These are phyloP conservation scores for Gossypium rotundifolium DNA, from an alignment of 345 rosid genomes.

Conservation along the genomic window DNA sequence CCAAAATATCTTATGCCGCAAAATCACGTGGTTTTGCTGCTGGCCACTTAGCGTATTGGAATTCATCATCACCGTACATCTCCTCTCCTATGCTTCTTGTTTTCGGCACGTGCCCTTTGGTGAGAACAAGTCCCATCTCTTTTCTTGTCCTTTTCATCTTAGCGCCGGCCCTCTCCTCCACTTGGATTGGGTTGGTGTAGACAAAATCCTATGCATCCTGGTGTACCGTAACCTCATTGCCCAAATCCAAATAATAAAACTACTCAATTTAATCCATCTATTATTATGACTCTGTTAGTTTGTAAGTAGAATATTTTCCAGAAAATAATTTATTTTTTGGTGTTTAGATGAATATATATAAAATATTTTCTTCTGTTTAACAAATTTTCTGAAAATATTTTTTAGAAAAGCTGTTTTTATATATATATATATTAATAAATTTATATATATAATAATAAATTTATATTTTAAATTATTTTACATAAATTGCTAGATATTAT, in stretches of 20 bases:
- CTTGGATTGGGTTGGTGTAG: neutral
- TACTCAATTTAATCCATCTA: too few species aligned
- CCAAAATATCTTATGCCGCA: neutral
- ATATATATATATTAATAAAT: too few species aligned
- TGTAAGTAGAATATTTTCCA: too few species aligned
- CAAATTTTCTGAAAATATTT: too few species aligned
- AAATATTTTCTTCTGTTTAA: too few species aligned
- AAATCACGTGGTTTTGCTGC: neutral
- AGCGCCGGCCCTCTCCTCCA: conserved; percentile 2
- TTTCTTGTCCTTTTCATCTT: neutral
- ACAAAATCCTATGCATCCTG: neutral
- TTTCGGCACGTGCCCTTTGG: conserved; percentile 10
- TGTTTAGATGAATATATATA: too few species aligned
- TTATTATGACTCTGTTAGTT: too few species aligned
- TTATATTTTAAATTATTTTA: too few species aligned
- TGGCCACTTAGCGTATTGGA: conserved; percentile 1
- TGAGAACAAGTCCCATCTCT: neutral
- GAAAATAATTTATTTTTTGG: too few species aligned
- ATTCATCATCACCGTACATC: neutral
- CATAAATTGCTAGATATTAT: too few species aligned
- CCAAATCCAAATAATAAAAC: neutral
- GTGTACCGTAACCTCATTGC: neutral
- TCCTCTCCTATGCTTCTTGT: neutral
- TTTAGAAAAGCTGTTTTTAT: too few species aligned
- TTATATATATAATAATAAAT: too few species aligned